Base-by-base conservation (phyloP, 139 green algal species). In the Eudorina sp. region DNA sequence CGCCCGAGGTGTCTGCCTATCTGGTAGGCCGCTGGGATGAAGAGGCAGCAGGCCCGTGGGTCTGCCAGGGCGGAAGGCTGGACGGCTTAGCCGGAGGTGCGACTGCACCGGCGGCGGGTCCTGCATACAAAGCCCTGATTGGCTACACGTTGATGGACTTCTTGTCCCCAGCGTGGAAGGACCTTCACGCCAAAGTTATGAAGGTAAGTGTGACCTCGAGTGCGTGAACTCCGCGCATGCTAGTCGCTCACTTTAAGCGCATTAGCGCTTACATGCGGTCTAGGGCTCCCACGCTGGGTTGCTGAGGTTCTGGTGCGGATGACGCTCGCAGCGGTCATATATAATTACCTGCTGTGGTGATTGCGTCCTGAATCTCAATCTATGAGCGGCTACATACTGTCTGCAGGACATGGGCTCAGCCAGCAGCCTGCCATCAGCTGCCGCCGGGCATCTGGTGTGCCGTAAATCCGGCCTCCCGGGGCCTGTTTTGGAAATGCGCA, bases 401-500 rank as follows among this genome's bases (percentile, higher is more conserved):
- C n/a, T 77, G 43, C 76, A 84, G 76, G 78, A 85, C 13, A 43
- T 55, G 48, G 48, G 11, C 48, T 13, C 48, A 55, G 48, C 27
- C 25, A 85, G 46, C 27, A 4, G 31, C 25, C 14, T 13, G 6
- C 25, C 55, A 8, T 13, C 78, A 7, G 16, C 78, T 45, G 31
- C 11, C 25, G 34, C 31, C 78, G 1, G 11, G 1, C 55, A 25
- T 6, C 38, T 7, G 53, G 13, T 14, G 5, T 85, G 78, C 55
- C 78, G 78, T 38, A 85, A 85, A 40, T 36, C 25, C 55, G 78
- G 25, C 11, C 8, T 1, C 11, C 38, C 8, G 0, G 55, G 58
- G 2, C 38, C 78, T 27, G 73, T 55, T 21, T 29, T 74, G 78
- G 78, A 85, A 40, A 43, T 85, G 55, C 78, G 55, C 38, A 85